A percentile compares a stretch with the other conserved stretches of the same genome.
Conservation (phyloP, 2,329 filamentous ascomycete genomes). For the Claviceps pazoutovae region DNA sequence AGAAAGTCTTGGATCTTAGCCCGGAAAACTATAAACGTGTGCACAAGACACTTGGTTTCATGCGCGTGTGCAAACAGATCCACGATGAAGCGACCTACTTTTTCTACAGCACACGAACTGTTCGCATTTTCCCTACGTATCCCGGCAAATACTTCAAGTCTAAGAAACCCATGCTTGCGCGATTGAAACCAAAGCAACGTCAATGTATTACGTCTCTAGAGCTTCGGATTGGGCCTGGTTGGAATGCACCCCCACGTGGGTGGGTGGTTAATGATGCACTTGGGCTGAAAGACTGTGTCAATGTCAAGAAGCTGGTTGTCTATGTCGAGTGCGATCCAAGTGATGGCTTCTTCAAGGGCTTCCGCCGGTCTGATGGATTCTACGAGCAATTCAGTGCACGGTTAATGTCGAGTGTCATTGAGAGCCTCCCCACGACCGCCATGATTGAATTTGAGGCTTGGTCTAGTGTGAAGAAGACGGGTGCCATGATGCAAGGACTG, state of each 20-base stretch:
- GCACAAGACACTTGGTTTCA: slow-evolving; percentile 42
- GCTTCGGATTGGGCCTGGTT: slow-evolving; percentile 59
- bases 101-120: slow-evolving; percentile 49
- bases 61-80: slow-evolving; percentile 46
- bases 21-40: slow-evolving; percentile 50
- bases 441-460: slow-evolving; percentile 58
- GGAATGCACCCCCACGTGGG: slow-evolving; percentile 52
- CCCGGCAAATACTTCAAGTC: slow-evolving; percentile 56
- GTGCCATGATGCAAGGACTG: slow-evolving; percentile 49
- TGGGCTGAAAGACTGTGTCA: slow-evolving; percentile 47
- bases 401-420: slow-evolving; percentile 43
- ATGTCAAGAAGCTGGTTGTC: slow-evolving; percentile 45
- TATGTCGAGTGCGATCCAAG: slow-evolving; percentile 63
- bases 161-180: slow-evolving; percentile 55
- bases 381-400: slow-evolving; percentile 53
- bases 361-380: slow-evolving; percentile 49
- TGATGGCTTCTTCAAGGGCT: slow-evolving; percentile 52
- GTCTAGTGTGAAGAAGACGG: slow-evolving; percentile 47
- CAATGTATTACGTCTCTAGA: slow-evolving; percentile 49
- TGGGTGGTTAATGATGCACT: slow-evolving; percentile 55
- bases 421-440: slow-evolving; percentile 39
- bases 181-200: slow-evolving; percentile 47
- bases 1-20: slow-evolving; percentile 50
- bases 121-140: slow-evolving; percentile 53
- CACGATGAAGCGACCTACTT: slow-evolving; percentile 49